These are phyloP conservation scores for Adenanthera pavonina DNA, from an alignment of 306 rosid genomes.

Conservation along the genomic window DNA sequence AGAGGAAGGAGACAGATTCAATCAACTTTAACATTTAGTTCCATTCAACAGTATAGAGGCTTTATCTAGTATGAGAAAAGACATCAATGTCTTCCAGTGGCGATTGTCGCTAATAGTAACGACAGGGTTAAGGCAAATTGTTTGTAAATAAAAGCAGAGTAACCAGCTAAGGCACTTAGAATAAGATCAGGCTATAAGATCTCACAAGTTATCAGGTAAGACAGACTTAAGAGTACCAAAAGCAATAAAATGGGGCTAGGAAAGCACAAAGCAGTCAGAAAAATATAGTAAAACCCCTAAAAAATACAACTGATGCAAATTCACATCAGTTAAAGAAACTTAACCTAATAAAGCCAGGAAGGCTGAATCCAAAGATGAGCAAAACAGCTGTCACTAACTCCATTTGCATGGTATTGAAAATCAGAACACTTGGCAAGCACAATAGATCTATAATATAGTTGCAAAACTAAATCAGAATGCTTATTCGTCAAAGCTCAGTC, in stretches of 20 bases:
- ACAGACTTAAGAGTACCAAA: slow-evolving; percentile 15
- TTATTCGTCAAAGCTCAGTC: not conserved
- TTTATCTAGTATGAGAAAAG: slow-evolving; percentile 12
- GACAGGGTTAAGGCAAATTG: not conserved
- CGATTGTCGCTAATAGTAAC: slow-evolving; percentile 10
- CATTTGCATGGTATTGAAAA: slow-evolving; percentile 18
- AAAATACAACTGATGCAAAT: not conserved
- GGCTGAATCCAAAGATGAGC: slow-evolving; percentile 19
- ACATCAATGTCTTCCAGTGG: slow-evolving; percentile 6
- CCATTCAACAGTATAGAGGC: slow-evolving; percentile 21
- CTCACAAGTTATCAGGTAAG: slow-evolving; percentile 28
- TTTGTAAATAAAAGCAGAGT: slow-evolving; percentile 21
- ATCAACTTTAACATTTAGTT: slow-evolving; percentile 14
- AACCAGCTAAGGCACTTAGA: slow-evolving; percentile 28
- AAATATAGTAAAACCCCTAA: not conserved
- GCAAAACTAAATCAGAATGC: slow-evolving; percentile 10
- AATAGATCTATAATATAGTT: not conserved
- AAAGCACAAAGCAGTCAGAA: not conserved
- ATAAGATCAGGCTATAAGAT: slow-evolving; percentile 16
- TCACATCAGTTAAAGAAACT: slow-evolving; percentile 23
- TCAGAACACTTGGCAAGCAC: slow-evolving; percentile 3
- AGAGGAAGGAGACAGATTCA: slow-evolving; percentile 9
- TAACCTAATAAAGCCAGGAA: slow-evolving; percentile 22
- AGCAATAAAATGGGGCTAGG: not conserved
- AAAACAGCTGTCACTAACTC: slow-evolving; percentile 6